Base-by-base conservation (phyloP, 352 stramenopile genomes). In the Elongisporangium undulatum region DNA sequence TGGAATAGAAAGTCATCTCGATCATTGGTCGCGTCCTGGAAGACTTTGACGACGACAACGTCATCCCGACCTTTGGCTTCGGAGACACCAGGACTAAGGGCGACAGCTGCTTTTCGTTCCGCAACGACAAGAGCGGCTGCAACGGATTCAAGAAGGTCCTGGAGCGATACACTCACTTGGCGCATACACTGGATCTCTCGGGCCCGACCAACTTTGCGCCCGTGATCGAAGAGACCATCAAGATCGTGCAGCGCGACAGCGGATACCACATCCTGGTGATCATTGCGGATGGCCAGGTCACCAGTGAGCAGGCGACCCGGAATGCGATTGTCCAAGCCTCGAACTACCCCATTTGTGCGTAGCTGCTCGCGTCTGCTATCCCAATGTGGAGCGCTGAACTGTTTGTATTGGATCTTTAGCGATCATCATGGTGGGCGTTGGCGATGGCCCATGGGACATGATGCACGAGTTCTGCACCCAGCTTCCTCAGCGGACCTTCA, bases 241-340 rank as follows among this genome's bases (percentile, higher is more conserved):
- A 72, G 16, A 65, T 70, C 13, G 76, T 79, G 5, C 41, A 72
- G 20, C 51, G 66, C 22, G 72, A 81, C 20, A 63, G 68, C 0
- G 78, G 76, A 1, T 92, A 92, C 57, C 85, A 94, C 64, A 92
- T 94, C 55, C 61, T 94, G 15, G 71, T 92, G 20, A 78, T 94
- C 50, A 77, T 92, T 15, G 74, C 68, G 26, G 86, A 81, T 56
- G 85, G 82, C 0, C 72, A 74, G 63, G 72, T 82, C 24, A 92
- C 63, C 22, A 81, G 82, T 54, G 68, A 88, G 63, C 64, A 69
- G 1, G 72, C 79, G 20, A 91, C 80, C 9, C 72, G 71, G 0
- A 51, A 81, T 29, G 80, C 82, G 17, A 89, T 94, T 48, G 69
- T 83, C 23, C 72, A 84, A 53, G 85, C 82, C 7, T 90, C 78